phyloP scores from a whole-genome alignment of 352 stramenopile species.

The Phytophthora syringae region DNA sequence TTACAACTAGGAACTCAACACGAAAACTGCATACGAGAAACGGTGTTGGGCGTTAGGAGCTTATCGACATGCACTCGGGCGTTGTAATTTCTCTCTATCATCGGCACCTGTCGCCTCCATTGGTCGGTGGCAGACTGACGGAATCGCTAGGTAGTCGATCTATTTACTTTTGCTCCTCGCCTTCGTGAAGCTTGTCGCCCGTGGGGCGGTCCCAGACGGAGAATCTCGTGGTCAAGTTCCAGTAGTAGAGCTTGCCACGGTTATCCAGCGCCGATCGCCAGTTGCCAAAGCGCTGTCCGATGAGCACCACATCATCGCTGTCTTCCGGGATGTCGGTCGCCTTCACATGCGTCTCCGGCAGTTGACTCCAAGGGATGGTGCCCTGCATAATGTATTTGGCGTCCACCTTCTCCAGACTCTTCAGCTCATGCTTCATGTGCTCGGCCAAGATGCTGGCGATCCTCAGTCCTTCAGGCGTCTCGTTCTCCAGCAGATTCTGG shows the following conservation, averaged over 20 bases:
- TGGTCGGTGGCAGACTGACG: constrained; percentile 3
- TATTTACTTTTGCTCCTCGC: constrained; percentile 45
- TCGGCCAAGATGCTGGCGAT: constrained; percentile 65
- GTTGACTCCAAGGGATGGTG: constrained; percentile 74
- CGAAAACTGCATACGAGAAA: not conserved
- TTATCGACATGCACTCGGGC: not conserved
- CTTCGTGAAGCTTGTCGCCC: constrained; percentile 62
- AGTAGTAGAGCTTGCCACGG: constrained; percentile 89
- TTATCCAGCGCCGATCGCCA: constrained; percentile 87
- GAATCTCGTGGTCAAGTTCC: constrained; percentile 85
- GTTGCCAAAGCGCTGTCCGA: constrained; percentile 85
- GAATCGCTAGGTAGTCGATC: not conserved
- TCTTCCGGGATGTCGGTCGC: constrained; percentile 26
- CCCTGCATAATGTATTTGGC: constrained; percentile 73
- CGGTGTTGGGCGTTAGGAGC: not conserved
- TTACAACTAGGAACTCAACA: constrained; percentile 7
- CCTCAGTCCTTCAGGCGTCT: constrained; percentile 61
- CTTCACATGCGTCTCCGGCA: constrained; percentile 41
- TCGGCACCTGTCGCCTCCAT: not conserved
- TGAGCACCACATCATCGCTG: constrained; percentile 73
- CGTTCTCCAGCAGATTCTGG: constrained; percentile 79
- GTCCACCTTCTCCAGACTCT: constrained; percentile 81
- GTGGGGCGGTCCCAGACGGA: constrained; percentile 81
- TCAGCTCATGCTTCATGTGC: constrained; percentile 84
- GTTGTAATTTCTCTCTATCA: constrained; percentile 22